Base-by-base conservation (phyloP, 441 rosid genomes). In the Populus hybrid region DNA sequence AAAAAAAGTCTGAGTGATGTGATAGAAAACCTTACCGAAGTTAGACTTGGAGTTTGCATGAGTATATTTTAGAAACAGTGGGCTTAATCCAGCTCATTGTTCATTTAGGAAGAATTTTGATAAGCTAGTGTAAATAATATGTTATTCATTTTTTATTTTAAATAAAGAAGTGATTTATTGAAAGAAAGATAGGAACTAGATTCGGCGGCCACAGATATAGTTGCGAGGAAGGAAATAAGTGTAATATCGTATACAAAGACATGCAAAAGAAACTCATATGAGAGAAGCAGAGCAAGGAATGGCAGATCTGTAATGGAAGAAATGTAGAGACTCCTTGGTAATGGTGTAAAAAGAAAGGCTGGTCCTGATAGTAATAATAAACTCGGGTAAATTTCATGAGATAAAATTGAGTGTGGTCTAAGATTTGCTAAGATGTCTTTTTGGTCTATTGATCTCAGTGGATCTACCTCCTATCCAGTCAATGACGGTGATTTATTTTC, bases 391-490 rank as follows among this genome's bases (percentile, higher is more conserved):
- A 46, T 46, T 46, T 46, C 57, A 46, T 46, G 57, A 46, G 57
- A 46, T 46, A 12, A 14, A 46, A 46, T 46, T 46, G 95, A 95
- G 0, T 88, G 89, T 81, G 97, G 34, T 38, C 82, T 74, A 98
- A 95, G 86, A 92, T 95, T 70, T 70, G 97, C 97, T 24, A 95
- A 91, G 93, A 93, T 93, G 18, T 46, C 57, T 46, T 5, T 46
- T 1, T 14, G 57, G 20, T 46, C 86, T 70, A 69, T 92, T 20
- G 80, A 78, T 84, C 84, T 91, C 67, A 90, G 91, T 85, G 57
- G 6, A 46, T 46, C 57, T 86, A 93, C 92, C 89, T 79, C 89
- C 92, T 9, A 24, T 86, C 73, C 86, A 81, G 76, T 86, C 92
- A 16, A 85, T 84, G 88, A 91, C 89, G 0, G 67, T 85, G 50